A percentile compares a stretch with the other conserved stretches of the same genome.
These are phyloP conservation scores for Thozetella sp. DNA, from an alignment of 495 filamentous ascomycete species.

Conservation along the genomic window DNA sequence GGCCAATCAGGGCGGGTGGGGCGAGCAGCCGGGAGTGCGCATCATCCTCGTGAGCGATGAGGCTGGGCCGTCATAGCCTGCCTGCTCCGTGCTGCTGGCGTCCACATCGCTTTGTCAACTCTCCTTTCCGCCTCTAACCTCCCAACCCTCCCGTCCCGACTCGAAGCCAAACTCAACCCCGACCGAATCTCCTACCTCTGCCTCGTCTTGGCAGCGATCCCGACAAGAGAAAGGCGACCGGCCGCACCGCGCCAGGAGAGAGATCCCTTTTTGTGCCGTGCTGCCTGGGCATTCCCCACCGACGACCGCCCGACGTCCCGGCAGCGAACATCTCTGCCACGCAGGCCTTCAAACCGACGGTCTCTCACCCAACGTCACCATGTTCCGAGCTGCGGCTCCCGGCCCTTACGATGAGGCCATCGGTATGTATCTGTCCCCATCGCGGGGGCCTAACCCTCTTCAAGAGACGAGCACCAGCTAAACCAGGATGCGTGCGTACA, in stretches of 20 bases:
- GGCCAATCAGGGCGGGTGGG: not conserved
- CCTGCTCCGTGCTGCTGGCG: too few relatives aligned
- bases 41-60: constrained; percentile 2
- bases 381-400: constrained; percentile 53
- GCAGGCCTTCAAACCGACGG: constrained; percentile 4
- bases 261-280: too few relatives aligned
- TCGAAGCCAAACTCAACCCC: too few relatives aligned
- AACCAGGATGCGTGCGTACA: constrained; percentile 31
- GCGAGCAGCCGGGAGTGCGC: not conserved
- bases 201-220: too few relatives aligned
- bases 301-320: not conserved
- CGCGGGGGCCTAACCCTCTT: too few relatives aligned
- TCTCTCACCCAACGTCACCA: constrained; percentile 21
- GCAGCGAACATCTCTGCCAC: not conserved
- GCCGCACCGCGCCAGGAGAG: too few relatives aligned
- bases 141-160: too few relatives aligned
- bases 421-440: constrained; percentile 31
- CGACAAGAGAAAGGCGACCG: too few relatives aligned
- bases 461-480: not conserved
- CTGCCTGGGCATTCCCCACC: too few relatives aligned
- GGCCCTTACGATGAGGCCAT: constrained; percentile 54
- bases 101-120: too few relatives aligned
- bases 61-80: constrained; percentile 1
- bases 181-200: too few relatives aligned
- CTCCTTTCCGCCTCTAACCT: too few relatives aligned